These are phyloP conservation scores for Phytophthora niederhauseri DNA, from an alignment of 352 stramenopile species.

Conservation along the genomic window DNA sequence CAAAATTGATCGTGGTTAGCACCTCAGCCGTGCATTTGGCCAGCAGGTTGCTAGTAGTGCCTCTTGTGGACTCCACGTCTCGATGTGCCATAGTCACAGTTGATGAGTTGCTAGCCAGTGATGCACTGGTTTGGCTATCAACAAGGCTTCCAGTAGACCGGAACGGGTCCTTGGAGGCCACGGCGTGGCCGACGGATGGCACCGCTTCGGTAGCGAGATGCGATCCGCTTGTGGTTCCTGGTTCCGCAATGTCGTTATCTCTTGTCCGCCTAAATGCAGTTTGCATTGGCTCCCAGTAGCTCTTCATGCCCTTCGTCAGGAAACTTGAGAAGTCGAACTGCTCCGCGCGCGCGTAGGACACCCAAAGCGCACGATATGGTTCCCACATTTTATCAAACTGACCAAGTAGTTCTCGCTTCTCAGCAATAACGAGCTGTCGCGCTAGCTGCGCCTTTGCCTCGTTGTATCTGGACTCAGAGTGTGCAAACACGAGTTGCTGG, in stretches of 20 bases:
- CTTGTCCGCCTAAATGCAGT: constrained; percentile 53
- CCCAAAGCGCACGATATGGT: constrained; percentile 63
- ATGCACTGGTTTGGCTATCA: not conserved
- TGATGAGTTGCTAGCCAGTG: not conserved
- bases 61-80: not conserved
- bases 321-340: constrained; percentile 69
- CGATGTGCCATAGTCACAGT: constrained; percentile 3
- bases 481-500: constrained; percentile 70
- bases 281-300: constrained; percentile 71
- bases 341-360: constrained; percentile 64
- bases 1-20: constrained; percentile 67
- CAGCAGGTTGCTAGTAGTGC: constrained; percentile 31
- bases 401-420: constrained; percentile 49
- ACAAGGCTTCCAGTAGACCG: not conserved
- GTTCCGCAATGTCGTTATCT: constrained; percentile 5
- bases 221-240: constrained; percentile 6
- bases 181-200: not conserved
- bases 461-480: constrained; percentile 52
- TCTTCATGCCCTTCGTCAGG: constrained; percentile 66
- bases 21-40: constrained; percentile 67
- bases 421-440: constrained; percentile 41
- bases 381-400: constrained; percentile 67
- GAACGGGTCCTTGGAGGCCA: not conserved
- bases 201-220: not conserved
- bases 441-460: constrained; percentile 51